Conservation (phyloP, 441 rosid genomes). For the Hypseocharis bilobata region DNA sequence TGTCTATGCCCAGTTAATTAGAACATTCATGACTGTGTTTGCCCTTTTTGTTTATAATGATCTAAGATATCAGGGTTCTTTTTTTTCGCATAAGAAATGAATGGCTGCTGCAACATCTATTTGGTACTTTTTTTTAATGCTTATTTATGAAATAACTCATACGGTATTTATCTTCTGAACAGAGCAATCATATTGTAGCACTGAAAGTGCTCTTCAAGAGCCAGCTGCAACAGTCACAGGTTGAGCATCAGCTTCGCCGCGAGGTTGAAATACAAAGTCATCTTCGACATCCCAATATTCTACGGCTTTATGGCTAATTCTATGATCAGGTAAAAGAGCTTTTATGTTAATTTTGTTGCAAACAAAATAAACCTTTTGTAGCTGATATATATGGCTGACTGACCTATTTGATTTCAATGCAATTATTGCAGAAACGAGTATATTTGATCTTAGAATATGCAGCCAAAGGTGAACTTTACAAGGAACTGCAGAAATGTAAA, state of each 20-base stretch:
- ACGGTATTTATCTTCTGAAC: constrained; percentile 13
- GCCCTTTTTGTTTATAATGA: neutral
- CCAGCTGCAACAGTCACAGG: constrained; percentile 91
- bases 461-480: constrained; percentile 88
- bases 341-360: neutral
- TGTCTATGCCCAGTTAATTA: neutral
- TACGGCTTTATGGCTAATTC: constrained; percentile 87
- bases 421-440: constrained; percentile 68
- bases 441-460: constrained; percentile 91
- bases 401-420: neutral
- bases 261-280: constrained; percentile 97
- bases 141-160: neutral
- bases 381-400: neutral
- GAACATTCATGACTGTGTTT: neutral
- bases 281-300: constrained; percentile 76
- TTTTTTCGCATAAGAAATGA: too few species aligned
- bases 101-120: too few species aligned
- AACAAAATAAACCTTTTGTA: neutral
- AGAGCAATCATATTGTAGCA: constrained; percentile 92
- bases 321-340: constrained; percentile 68
- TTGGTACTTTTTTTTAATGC: neutral
- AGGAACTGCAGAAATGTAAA: constrained; percentile 82
- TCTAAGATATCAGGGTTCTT: neutral
- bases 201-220: constrained; percentile 86
- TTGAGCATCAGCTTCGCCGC: constrained; percentile 87